phyloP scores from a whole-genome alignment of 345 rosid genomes.

The Sonneratia caseolaris region DNA sequence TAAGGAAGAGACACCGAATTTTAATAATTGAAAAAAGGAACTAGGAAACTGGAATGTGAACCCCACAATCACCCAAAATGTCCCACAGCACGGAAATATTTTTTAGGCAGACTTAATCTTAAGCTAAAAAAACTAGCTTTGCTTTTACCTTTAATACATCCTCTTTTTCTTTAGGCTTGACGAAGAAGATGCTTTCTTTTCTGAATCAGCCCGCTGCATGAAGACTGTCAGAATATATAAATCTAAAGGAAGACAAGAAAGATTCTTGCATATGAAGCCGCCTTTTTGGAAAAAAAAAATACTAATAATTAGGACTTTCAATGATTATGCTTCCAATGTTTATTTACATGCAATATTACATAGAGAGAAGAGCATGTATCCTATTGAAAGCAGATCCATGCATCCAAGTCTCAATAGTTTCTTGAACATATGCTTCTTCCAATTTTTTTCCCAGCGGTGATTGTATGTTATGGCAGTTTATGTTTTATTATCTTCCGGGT shows the following conservation, averaged over 20 bases:
- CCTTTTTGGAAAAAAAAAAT: constrained; percentile 1
- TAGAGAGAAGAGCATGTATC: background rate
- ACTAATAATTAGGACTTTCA: constrained; percentile 1
- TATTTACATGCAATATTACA: constrained; percentile 1
- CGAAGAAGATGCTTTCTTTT: constrained; percentile 15
- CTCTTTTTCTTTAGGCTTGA: constrained; percentile 16
- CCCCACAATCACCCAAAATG: constrained; percentile 54
- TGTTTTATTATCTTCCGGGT: background rate
- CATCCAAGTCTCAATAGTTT: constrained; percentile 1
- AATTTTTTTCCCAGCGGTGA: background rate
- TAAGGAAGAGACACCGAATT: constrained; percentile 11
- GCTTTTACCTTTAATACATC: background rate
- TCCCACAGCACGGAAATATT: background rate
- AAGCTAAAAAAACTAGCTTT: background rate
- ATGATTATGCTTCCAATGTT: constrained; percentile 10
- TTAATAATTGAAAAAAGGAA: constrained; percentile 42
- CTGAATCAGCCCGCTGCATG: background rate
- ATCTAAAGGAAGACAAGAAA: constrained; percentile 11
- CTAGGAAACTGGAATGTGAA: constrained; percentile 34
- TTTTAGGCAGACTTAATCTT: constrained; percentile 2
- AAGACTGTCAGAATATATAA: background rate
- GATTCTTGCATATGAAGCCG: constrained; percentile 14
- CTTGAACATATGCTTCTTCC: background rate
- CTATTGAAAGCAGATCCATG: constrained; percentile 19
- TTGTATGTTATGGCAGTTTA: background rate